These are phyloP conservation scores for Podila horticola DNA, from an alignment of 192 early-diverging fungal species.

Conservation along the genomic window DNA sequence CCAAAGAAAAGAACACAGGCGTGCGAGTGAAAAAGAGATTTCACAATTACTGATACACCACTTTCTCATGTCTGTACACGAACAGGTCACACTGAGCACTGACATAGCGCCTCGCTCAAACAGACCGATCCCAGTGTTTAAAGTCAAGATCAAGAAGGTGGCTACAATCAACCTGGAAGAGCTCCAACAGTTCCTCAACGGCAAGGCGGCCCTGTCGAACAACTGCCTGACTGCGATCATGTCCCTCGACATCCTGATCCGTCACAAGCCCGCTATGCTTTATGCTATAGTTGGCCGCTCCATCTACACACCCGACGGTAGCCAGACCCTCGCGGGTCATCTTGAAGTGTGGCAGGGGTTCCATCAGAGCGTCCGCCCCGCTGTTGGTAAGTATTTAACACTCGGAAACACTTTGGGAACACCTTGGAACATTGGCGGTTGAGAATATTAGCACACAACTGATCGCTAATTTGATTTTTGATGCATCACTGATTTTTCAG, in stretches of 20 bases:
- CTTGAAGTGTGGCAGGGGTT: conserved; percentile 92
- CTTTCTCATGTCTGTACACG: background rate
- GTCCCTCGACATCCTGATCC: conserved; percentile 82
- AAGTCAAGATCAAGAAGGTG: conserved; percentile 69
- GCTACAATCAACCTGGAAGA: conserved; percentile 75
- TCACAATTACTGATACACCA: too few relatives aligned
- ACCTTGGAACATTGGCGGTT: too few relatives aligned
- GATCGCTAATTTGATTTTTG: too few relatives aligned
- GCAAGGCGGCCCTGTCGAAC: conserved; percentile 54
- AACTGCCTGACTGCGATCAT: conserved; percentile 64
- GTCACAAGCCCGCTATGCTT: conserved; percentile 76
- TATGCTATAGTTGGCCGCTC: conserved; percentile 88
- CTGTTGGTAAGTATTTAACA: conserved; percentile 56
- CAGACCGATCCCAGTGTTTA: conserved; percentile 64
- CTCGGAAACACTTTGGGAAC: too few relatives aligned
- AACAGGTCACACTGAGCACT: conserved; percentile 8
- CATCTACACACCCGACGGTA: conserved; percentile 83
- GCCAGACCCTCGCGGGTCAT: conserved; percentile 65
- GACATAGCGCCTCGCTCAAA: conserved; percentile 27
- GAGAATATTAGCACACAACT: too few relatives aligned
- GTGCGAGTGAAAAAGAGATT: too few relatives aligned
- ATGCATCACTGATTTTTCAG: too few relatives aligned
- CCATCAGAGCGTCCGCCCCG: conserved; percentile 86
- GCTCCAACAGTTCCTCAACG: conserved; percentile 62
- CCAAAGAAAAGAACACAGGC: too few relatives aligned